These are phyloP conservation scores for Dioszegia crocea DNA, from an alignment of 768 basidiomycete genomes.

Conservation along the genomic window DNA sequence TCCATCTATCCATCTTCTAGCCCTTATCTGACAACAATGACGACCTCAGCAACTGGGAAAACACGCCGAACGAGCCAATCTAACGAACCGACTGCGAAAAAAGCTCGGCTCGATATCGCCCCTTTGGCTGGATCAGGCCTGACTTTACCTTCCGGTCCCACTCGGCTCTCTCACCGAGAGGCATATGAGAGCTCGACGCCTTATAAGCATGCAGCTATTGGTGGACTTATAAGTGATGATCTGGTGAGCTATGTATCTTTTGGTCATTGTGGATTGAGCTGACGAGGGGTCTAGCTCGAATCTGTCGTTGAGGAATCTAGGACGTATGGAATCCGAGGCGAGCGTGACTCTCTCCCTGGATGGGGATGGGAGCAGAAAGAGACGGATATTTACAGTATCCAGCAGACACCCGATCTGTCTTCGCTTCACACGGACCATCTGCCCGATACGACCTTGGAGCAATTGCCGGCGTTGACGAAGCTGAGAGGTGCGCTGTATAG, in stretches of 20 bases:
- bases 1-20: not conserved
- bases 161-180: constrained; percentile 24
- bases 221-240: constrained; percentile 76
- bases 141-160: not conserved
- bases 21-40: not conserved
- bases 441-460: constrained; percentile 66
- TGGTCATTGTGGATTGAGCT: not conserved
- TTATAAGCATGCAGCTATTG: constrained; percentile 76
- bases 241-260: constrained; percentile 58
- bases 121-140: not conserved
- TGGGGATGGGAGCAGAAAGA: constrained; percentile 66
- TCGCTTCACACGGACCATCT: constrained; percentile 75
- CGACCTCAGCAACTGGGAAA: not conserved
- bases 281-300: constrained; percentile 34
- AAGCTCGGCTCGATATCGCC: not conserved
- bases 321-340: constrained; percentile 43
- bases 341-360: constrained; percentile 42
- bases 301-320: constrained; percentile 45
- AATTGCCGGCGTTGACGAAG: constrained; percentile 71
- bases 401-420: constrained; percentile 94
- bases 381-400: constrained; percentile 98
- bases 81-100: not conserved
- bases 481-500: constrained; percentile 93
- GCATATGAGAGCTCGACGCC: constrained; percentile 63
- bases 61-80: not conserved